Conservation (phyloP, 176 grass and related monocot genomes). For the Rhynchospora breviuscula region DNA sequence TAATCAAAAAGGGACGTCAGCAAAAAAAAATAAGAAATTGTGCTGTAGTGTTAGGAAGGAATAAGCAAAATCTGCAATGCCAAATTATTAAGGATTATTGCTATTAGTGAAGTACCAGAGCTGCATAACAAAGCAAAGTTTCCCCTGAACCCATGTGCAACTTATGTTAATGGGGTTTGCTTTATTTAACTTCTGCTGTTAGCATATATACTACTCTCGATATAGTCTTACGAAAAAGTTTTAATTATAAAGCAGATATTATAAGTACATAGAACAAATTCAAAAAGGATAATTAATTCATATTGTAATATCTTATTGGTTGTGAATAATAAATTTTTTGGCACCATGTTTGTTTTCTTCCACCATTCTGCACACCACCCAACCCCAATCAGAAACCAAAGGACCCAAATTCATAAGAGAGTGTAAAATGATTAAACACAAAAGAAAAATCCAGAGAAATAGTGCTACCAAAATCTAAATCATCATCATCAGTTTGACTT, state of each 20-base stretch:
- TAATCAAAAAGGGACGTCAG: not conserved
- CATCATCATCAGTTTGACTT: slow-evolving; percentile 70
- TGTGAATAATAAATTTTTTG: not conserved
- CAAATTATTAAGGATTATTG: not conserved
- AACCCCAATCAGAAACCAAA: not conserved
- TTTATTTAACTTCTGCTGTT: not conserved
- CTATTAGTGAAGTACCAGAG: not conserved
- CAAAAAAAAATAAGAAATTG: not conserved
- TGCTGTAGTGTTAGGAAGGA: not conserved
- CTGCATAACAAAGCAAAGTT: not conserved
- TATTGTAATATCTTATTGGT: not conserved
- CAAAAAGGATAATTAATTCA: not conserved
- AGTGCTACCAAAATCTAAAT: slow-evolving; percentile 54
- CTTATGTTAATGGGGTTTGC: not conserved
- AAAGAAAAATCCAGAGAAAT: not conserved
- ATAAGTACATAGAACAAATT: not conserved
- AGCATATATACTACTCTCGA: not conserved
- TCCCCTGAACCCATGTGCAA: not conserved
- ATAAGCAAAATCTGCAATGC: not conserved
- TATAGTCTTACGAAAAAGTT: not conserved
- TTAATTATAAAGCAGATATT: not conserved
- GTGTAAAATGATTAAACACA: not conserved
- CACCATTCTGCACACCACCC: not conserved
- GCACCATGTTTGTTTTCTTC: not conserved
- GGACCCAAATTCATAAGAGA: not conserved